These are phyloP conservation scores for Entomortierella beljakovae DNA, from an alignment of 192 early-diverging fungal species.

Conservation along the genomic window DNA sequence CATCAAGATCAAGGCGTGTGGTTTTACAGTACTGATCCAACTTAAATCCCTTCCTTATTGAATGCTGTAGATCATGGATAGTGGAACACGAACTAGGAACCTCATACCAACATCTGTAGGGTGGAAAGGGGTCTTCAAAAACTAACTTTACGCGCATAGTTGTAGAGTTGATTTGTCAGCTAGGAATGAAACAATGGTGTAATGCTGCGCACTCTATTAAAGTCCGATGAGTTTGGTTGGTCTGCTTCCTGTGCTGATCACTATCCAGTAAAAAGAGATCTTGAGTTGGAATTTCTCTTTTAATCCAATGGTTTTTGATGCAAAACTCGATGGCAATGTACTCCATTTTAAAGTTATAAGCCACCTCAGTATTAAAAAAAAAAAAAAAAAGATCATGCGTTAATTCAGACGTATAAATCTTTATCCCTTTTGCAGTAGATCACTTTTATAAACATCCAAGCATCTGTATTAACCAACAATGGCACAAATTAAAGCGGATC, in stretches of 20 bases:
- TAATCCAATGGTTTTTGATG: too few relatives aligned
- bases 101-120: constrained; percentile 55
- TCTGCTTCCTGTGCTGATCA: too few relatives aligned
- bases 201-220: not conserved
- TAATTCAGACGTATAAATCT: too few relatives aligned
- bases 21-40: constrained; percentile 33
- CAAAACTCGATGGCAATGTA: too few relatives aligned
- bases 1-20: constrained; percentile 46
- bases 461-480: too few relatives aligned
- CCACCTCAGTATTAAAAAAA: not conserved
- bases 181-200: not conserved
- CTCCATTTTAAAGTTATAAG: not conserved
- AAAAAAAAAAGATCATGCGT: not conserved
- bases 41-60: constrained; percentile 43
- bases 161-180: constrained; percentile 10
- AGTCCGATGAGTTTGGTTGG: too few relatives aligned
- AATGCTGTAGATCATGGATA: constrained; percentile 33
- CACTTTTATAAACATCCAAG: not conserved
- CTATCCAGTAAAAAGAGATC: not conserved
- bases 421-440: not conserved
- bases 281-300: too few relatives aligned
- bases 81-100: constrained; percentile 35
- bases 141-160: constrained; percentile 36
- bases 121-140: constrained; percentile 45
- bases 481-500: constrained; percentile 63